Base-by-base conservation (phyloP, 2,329 filamentous ascomycete genomes). In the Furcasterigmium furcatum region DNA sequence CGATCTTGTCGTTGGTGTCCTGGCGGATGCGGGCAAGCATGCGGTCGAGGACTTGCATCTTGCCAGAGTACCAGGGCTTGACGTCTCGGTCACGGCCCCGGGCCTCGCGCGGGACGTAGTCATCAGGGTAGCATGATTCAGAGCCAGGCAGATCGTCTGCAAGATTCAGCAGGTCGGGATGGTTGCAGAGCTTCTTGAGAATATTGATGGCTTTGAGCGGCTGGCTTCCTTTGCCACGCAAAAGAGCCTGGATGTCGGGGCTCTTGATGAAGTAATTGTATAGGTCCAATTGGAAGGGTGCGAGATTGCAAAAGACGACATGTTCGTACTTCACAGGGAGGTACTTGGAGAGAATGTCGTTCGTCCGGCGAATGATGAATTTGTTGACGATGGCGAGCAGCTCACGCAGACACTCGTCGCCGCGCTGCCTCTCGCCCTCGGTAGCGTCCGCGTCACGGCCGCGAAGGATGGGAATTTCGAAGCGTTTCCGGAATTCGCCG, bases 261-360 rank as follows among this genome's bases (percentile, higher is more conserved):
- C 91, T 96, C 41, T 87, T 89, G 65, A 99, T 91, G 66, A 99
- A 99, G 66, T 96, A 89, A 59, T 96, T 96, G 74, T 99, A 99
- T 2, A 99, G 73, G 54, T 89, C 88, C 45, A 91, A 78, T 65
- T 99, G 94, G 69, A 99, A 97, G 0, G 88, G 88, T 14, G 94
- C 87, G 38, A 96, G 77, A 56, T 92, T 92, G 76, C 94, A 99
- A 69, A 99, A 99, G 1, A 99, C 94, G 24, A 99, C 94, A 63
- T 99, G 94, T 66, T 99, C 94, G 67, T 99, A 99, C 72, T 99
- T 99, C 72, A 97, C 85, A 0, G 94, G 94, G 48, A 99, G 71
- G 61, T 99, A 99, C 65, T 99, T 99, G 43, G 92, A 96, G 20
- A 99, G 71, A 50, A 99, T 95, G 60, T 99, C 94, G 76, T 99